Evolutionary conservation across 306 rosid genomes (phyloP).

Genomic region (Dryas alaskensis): DNA sequence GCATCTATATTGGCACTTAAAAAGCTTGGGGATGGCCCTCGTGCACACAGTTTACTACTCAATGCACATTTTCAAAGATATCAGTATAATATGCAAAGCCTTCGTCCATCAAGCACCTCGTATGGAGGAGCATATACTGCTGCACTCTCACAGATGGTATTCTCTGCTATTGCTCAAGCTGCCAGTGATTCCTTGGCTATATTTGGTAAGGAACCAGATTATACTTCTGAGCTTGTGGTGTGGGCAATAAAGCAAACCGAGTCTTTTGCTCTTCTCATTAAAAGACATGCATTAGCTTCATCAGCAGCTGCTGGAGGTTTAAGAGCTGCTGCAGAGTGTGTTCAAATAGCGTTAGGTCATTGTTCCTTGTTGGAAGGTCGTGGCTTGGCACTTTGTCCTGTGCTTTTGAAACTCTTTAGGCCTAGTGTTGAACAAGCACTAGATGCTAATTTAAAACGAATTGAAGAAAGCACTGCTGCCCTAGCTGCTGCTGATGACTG

Average conservation of each 20-base stretch:
- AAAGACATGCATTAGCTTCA: conserved; percentile 95
- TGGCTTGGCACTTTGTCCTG: conserved; percentile 92
- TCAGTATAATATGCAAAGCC: conserved; percentile 89
- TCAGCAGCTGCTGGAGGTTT: conserved; percentile 99
- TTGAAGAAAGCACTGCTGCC: conserved; percentile 97
- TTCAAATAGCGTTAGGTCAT: conserved; percentile 98
- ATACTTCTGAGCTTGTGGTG: conserved; percentile 91
- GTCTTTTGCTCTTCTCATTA: conserved; percentile 77
- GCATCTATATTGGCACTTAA: conserved; percentile 86
- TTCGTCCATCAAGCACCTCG: conserved; percentile 94
- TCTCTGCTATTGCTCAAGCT: conserved; percentile 97
- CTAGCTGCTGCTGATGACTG: conserved; percentile 99
- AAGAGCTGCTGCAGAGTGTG: conserved; percentile 99
- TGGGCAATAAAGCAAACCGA: conserved; percentile 96
- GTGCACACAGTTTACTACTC: conserved; percentile 84
- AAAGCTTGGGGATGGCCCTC: conserved; percentile 91
- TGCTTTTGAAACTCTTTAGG: conserved; percentile 88
- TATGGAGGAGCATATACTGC: conserved; percentile 99
- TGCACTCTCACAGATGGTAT: conserved; percentile 91
- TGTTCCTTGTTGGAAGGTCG: conserved; percentile 93
- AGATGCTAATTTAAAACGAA: conserved; percentile 88
- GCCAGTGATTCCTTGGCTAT: conserved; percentile 78
- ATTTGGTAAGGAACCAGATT: conserved; percentile 83
- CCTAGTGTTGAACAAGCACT: conserved; percentile 98
- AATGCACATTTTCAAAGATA: conserved; percentile 87